These are phyloP conservation scores for Fraxinus dipetala DNA, from an alignment of 305 asterid genomes.

Conservation along the genomic window DNA sequence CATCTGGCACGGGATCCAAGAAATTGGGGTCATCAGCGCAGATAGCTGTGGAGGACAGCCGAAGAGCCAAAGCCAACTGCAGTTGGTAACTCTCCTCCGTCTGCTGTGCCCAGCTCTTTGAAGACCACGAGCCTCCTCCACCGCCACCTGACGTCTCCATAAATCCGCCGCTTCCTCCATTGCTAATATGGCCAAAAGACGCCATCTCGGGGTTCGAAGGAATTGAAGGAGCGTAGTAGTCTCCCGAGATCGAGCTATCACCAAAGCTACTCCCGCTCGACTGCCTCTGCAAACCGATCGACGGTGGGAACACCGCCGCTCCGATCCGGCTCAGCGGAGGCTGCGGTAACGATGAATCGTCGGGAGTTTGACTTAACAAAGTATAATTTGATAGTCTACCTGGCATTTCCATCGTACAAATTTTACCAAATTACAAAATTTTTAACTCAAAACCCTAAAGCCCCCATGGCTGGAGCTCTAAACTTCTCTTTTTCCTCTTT, in stretches of 20 bases:
- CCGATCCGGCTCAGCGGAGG: constrained; percentile 38
- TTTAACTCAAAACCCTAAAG: constrained; percentile 27
- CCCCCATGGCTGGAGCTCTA: constrained; percentile 25
- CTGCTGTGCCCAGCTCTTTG: constrained; percentile 98
- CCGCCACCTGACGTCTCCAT: constrained; percentile 47
- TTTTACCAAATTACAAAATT: neutral
- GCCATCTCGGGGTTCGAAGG: constrained; percentile 49
- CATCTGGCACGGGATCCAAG: constrained; percentile 71
- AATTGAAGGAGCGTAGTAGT: constrained; percentile 56
- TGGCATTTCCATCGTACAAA: constrained; percentile 61
- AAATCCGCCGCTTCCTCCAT: constrained; percentile 33
- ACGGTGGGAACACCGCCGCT: constrained; percentile 39
- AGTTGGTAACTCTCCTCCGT: constrained; percentile 96
- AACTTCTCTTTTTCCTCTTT: neutral
- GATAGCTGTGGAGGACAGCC: constrained; percentile 77
- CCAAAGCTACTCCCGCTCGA: constrained; percentile 97
- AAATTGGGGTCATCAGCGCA: constrained; percentile 89
- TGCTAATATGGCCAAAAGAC: constrained; percentile 36
- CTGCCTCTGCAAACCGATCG: constrained; percentile 76
- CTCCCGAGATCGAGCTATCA: constrained; percentile 89
- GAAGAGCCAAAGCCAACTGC: constrained; percentile 90
- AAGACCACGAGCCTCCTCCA: constrained; percentile 47
- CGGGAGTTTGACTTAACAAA: constrained; percentile 50
- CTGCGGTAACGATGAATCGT: constrained; percentile 16
- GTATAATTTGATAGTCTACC: constrained; percentile 75